Evolutionary conservation across 805 yeast genomes (phyloP).

Genomic region (Ogataea corticis): DNA sequence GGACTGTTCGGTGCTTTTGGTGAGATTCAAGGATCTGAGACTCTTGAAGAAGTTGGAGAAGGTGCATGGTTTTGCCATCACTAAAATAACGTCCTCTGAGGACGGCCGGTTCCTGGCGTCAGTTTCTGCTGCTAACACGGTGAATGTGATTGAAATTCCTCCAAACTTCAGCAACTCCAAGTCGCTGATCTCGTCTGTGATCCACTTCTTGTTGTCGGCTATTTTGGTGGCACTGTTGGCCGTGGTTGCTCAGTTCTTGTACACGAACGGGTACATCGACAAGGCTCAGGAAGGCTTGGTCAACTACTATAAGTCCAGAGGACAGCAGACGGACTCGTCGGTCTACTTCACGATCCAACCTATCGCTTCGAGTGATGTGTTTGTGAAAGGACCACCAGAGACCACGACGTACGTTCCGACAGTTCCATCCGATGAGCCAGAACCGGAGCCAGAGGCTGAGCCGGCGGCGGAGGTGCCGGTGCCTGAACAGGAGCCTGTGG

Average conservation of each 20-base stretch:
- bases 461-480: background rate
- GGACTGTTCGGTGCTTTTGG: slow-evolving; percentile 65
- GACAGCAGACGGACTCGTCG: slow-evolving; percentile 34
- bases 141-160: slow-evolving; percentile 64
- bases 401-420: slow-evolving; percentile 22
- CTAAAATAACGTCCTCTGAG: slow-evolving; percentile 68
- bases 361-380: slow-evolving; percentile 25
- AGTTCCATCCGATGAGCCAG: slow-evolving; percentile 11
- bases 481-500: background rate
- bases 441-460: background rate
- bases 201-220: slow-evolving; percentile 29
- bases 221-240: slow-evolving; percentile 27
- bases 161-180: slow-evolving; percentile 43
- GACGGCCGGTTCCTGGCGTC: slow-evolving; percentile 67
- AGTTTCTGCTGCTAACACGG: slow-evolving; percentile 74
- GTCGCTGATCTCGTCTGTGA: slow-evolving; percentile 32
- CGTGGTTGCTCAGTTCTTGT: slow-evolving; percentile 28
- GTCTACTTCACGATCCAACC: slow-evolving; percentile 37
- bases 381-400: slow-evolving; percentile 19
- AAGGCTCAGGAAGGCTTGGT: slow-evolving; percentile 21
- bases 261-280: slow-evolving; percentile 31
- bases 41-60: slow-evolving; percentile 51
- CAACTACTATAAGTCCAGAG: slow-evolving; percentile 25
- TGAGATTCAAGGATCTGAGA: slow-evolving; percentile 52
- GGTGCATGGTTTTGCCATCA: slow-evolving; percentile 77